Conservation (phyloP, 225 moss, liverwort and hornwort genomes). For the Takakia lepidozioides region DNA sequence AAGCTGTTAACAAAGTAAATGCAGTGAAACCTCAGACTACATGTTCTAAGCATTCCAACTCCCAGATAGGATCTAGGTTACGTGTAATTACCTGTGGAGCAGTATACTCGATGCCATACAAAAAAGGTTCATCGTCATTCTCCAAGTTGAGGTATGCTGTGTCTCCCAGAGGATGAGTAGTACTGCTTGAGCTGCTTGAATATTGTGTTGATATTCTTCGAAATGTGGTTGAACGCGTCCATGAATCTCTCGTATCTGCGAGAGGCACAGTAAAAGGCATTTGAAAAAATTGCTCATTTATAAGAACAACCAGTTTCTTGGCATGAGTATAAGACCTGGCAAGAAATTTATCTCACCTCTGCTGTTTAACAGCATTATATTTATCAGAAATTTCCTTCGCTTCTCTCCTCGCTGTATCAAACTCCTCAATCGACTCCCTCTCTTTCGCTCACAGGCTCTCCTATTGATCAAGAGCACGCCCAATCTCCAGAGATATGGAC, state of each 20-base stretch:
- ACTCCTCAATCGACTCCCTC: conserved; percentile 87
- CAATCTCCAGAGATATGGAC: conserved; percentile 73
- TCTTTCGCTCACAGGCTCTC: conserved; percentile 85
- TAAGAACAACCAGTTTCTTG: too few relatives aligned
- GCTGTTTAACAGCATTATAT: conserved; percentile 74
- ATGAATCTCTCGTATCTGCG: conserved; percentile 86
- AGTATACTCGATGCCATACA: conserved; percentile 92
- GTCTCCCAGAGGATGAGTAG: conserved; percentile 80
- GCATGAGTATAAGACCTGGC: too few relatives aligned
- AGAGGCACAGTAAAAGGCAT: too few relatives aligned
- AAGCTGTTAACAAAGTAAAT: too few relatives aligned
- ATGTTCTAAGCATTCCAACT: conserved; percentile 98
- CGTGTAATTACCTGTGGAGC: conserved; percentile 95
- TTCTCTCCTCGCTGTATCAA: conserved; percentile 81
- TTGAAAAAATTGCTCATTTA: too few relatives aligned
- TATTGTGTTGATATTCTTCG: conserved; percentile 96
- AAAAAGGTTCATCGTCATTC: conserved; percentile 88
- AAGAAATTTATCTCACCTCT: too few relatives aligned
- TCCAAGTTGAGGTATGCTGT: conserved; percentile 89
- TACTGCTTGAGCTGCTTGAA: conserved; percentile 92
- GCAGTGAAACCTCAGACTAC: conserved; percentile 82
- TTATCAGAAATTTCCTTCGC: conserved; percentile 77
- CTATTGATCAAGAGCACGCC: conserved; percentile 90
- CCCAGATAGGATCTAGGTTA: too few relatives aligned
- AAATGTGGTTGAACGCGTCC: conserved; percentile 96